Evolutionary conservation across 2,329 filamentous ascomycete species (phyloP), one percentile per base, ranked within the genome.

Genomic region (Chrysoporthe deuterocubensis): DNA sequence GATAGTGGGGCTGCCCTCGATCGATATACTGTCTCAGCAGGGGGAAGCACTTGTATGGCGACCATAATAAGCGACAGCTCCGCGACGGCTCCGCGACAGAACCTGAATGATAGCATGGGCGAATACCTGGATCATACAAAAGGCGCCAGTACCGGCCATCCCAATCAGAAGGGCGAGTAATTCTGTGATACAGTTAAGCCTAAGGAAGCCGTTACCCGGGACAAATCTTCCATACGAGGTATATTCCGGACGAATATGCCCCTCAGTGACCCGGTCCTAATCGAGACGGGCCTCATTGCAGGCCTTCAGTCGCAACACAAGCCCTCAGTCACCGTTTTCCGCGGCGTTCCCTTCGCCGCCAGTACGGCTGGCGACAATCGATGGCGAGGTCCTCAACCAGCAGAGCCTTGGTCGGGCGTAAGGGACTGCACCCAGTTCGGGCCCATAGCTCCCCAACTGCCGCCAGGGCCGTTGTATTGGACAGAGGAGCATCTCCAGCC

Each of bases 291-390:
- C 57, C 57, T 59, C 4, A 37, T 59, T 14, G 57, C 32, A 43
- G 57, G 57, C 57, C n/a, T 42, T 14, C 16, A 16, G 4, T 59
- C 57, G 8, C 3, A 59, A 42, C 57, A 59, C 37, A 59, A 59
- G 26, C 57, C 57, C 6, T 21, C 32, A 1, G 57, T 59, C 57
- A 59, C 75, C 0, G 78, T 81, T 4, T 81, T 74, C 65, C 73
- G 81, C 9, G 80, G 80, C 8, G 74, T 81, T 9, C 79, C 79
- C 0, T 81, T 76, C 66, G 79, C 79, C 26, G 76, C 76, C 8
- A 77, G 78, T 0, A 81, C 79, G 1, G 79, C 75, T 3, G 79
- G 79, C n/a, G 67, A 76, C 54, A 81, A 81, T 70, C 71, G 79
- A 74, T 78, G 75, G 74, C 72, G 71, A 14, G 57, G 73, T n/a